Evolutionary conservation across 805 yeast genomes (phyloP).

Genomic region (Grigorovia yakushimaensis): DNA sequence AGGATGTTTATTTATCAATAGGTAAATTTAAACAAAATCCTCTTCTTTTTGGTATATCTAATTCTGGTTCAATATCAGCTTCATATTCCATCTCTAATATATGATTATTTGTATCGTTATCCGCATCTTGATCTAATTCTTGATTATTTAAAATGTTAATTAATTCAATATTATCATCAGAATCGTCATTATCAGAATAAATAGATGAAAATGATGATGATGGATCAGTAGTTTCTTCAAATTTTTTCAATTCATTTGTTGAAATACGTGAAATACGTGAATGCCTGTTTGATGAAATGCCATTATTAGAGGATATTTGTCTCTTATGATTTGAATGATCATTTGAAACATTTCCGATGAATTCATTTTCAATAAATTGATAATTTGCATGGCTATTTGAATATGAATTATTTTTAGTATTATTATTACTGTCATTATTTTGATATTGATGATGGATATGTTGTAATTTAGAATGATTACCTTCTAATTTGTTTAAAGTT

Average conservation of each 20-base stretch:
- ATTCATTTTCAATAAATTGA: neutral
- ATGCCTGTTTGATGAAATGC: neutral
- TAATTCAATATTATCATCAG: neutral
- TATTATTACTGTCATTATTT: no score
- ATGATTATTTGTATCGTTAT: neutral
- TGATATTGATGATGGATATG: neutral
- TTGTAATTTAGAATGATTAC: slow-evolving; percentile 1
- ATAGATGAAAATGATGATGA: slow-evolving; percentile 10
- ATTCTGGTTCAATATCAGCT: slow-evolving; percentile 14
- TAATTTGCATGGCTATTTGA: neutral
- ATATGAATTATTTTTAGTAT: neutral
- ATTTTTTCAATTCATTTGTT: slow-evolving; percentile 15
- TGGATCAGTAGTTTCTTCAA: slow-evolving; percentile 19
- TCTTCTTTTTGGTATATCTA: slow-evolving; percentile 2
- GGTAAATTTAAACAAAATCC: slow-evolving; percentile 19
- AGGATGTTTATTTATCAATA: slow-evolving; percentile 11
- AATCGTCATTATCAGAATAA: slow-evolving; percentile 2
- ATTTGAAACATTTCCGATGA: no score
- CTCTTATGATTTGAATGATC: neutral
- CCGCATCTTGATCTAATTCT: slow-evolving; percentile 2
- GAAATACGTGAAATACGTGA: slow-evolving; percentile 20
- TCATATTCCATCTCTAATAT: slow-evolving; percentile 5
- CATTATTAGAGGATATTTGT: neutral
- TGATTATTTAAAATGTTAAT: neutral
- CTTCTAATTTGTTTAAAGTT: slow-evolving; percentile 12